phyloP scores from a whole-genome alignment of 1,284 basidiomycete species.

The Fomitopsis palustris region DNA sequence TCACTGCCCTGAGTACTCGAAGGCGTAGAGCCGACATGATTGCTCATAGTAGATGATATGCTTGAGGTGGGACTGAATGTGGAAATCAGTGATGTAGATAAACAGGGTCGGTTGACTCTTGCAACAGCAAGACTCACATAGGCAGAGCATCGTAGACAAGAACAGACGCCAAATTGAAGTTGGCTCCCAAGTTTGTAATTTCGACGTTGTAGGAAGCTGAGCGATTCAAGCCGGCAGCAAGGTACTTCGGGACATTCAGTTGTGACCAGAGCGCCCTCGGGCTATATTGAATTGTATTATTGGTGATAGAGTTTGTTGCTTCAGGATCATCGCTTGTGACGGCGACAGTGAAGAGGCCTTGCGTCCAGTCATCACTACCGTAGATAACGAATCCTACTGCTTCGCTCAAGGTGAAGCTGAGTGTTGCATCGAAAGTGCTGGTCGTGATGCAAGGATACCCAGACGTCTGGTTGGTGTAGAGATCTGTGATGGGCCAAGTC shows the following conservation, averaged over 20 bases:
- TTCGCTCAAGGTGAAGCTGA: neutral
- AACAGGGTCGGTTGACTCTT: too few species aligned
- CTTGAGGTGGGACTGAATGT: too few species aligned
- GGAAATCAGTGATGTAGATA: too few species aligned
- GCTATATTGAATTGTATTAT: neutral
- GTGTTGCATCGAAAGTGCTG: neutral
- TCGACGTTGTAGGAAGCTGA: neutral
- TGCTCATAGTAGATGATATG: too few species aligned
- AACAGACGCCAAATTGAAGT: neutral
- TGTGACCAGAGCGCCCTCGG: neutral
- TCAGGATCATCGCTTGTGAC: neutral
- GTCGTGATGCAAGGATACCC: neutral
- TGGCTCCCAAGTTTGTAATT: neutral
- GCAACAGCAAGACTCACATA: neutral
- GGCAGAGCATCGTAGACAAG: neutral
- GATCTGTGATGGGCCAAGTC: neutral
- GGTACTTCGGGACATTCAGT: neutral
- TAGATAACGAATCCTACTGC: constrained; percentile 1
- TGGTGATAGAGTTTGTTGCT: neutral
- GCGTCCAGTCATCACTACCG: constrained; percentile 1
- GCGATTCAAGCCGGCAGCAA: neutral
- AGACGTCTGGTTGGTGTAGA: neutral
- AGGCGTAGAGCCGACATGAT: too few species aligned
- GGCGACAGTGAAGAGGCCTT: neutral
- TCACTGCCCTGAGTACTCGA: too few species aligned